phyloP scores from a whole-genome alignment of 495 filamentous ascomycete genomes.

The Daldinia caldariorum region DNA sequence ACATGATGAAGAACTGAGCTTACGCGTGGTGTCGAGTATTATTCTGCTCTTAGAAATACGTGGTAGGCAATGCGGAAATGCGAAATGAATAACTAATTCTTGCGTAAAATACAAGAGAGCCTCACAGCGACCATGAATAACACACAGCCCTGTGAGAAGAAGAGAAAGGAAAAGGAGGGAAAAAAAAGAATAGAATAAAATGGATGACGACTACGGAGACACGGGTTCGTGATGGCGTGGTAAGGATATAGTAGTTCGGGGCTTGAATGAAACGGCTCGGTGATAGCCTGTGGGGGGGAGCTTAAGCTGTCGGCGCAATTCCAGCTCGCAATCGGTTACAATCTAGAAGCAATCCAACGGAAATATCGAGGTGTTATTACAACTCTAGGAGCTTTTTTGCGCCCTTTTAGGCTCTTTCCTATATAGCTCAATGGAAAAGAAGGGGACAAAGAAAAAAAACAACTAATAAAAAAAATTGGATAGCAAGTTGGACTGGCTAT shows the following conservation, averaged over 20 bases:
- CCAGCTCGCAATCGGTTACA: conserved; percentile 13
- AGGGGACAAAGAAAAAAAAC: conserved; percentile 15
- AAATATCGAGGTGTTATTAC: conserved; percentile 2
- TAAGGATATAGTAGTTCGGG: conserved; percentile 24
- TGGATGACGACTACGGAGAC: conserved; percentile 17
- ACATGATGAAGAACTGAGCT: conserved; percentile 62
- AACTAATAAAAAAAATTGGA: conserved; percentile 6
- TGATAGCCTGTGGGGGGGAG: conserved; percentile 32
- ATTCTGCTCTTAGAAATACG: conserved; percentile 10
- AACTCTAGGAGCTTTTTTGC: conserved; percentile 6
- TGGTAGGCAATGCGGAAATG: conserved; percentile 15
- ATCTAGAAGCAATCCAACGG: conserved; percentile 4
- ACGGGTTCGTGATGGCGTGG: conserved; percentile 25
- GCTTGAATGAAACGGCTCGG: conserved; percentile 29
- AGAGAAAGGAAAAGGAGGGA: conserved; percentile 16
- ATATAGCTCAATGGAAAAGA: conserved; percentile 15
- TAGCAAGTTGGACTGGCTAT: conserved; percentile 21
- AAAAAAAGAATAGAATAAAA: too few relatives aligned
- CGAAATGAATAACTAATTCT: conserved; percentile 1
- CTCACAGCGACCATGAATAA: conserved; percentile 12
- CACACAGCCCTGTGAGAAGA: conserved; percentile 16
- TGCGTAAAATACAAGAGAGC: conserved; percentile 25
- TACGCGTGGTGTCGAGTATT: conserved; percentile 19
- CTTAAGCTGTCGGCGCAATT: conserved; percentile 30
- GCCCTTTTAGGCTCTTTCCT: conserved; percentile 12